Percentiles rank a stretch among this genome's conserved stretches.
phyloP scores from a whole-genome alignment of 768 basidiomycete genomes.

The Hericium coralloides region DNA sequence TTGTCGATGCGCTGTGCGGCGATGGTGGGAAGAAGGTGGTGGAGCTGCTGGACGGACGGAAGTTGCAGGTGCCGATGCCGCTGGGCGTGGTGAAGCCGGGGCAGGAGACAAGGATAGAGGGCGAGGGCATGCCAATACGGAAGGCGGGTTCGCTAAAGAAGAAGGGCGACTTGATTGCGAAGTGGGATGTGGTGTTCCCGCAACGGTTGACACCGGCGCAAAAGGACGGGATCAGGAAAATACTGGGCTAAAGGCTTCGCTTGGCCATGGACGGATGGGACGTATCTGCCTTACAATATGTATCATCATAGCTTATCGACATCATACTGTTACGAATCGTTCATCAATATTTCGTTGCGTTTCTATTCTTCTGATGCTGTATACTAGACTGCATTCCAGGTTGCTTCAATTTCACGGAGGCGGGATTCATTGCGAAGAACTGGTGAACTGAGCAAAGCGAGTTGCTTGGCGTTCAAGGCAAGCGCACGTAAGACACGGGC shows the following conservation, averaged over 20 bases:
- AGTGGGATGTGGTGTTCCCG: slow-evolving; percentile 84
- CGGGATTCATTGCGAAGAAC: too few relatives aligned
- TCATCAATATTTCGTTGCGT: too few relatives aligned
- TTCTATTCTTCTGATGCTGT: too few relatives aligned
- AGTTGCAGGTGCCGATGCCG: slow-evolving; percentile 60
- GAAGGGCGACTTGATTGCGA: slow-evolving; percentile 80
- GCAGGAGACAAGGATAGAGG: slow-evolving; percentile 56
- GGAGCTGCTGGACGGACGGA: slow-evolving; percentile 73
- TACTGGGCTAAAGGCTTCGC: slow-evolving; percentile 31
- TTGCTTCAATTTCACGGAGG: too few relatives aligned
- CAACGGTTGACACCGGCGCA: slow-evolving; percentile 63
- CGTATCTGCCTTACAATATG: too few relatives aligned
- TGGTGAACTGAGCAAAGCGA: too few relatives aligned
- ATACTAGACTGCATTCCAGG: too few relatives aligned
- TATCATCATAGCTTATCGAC: not conserved
- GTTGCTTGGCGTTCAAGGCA: too few relatives aligned
- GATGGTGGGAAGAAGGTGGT: slow-evolving; percentile 44
- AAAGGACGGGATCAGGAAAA: slow-evolving; percentile 71
- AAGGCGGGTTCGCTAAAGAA: slow-evolving; percentile 52
- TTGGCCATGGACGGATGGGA: too few relatives aligned
- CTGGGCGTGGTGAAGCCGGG: slow-evolving; percentile 66
- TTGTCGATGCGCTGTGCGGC: slow-evolving; percentile 78
- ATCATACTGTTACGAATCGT: too few relatives aligned
- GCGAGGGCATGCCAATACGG: slow-evolving; percentile 89
- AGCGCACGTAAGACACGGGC: too few relatives aligned